These are phyloP conservation scores for Arabis hirsuta DNA, from an alignment of 345 rosid species.

Conservation along the genomic window DNA sequence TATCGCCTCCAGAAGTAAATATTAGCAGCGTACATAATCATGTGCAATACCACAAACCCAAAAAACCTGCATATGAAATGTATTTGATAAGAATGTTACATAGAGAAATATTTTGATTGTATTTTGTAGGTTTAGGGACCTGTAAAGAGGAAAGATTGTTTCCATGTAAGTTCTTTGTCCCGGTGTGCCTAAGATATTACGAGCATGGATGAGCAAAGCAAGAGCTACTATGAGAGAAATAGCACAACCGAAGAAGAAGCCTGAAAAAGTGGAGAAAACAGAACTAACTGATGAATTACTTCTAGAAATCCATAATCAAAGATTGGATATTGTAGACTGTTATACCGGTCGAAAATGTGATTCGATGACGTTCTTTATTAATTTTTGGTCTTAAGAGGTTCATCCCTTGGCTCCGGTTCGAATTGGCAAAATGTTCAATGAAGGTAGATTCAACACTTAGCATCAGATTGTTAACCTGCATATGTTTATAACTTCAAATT, in stretches of 20 bases:
- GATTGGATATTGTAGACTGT: not conserved
- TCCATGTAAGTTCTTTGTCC: conserved; percentile 64
- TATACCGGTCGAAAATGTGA: conserved; percentile 61
- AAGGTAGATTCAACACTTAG: conserved; percentile 58
- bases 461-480: conserved; percentile 53
- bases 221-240: conserved; percentile 64
- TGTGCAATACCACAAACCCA: conserved; percentile 65
- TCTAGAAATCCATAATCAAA: not conserved
- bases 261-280: conserved; percentile 42
- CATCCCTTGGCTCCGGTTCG: conserved; percentile 67
- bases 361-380: conserved; percentile 55
- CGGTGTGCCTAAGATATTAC: conserved; percentile 48
- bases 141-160: conserved; percentile 76
- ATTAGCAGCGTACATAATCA: conserved; percentile 60
- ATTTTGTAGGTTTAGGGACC: conserved; percentile 37
- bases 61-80: conserved; percentile 58
- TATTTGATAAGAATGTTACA: conserved; percentile 14
- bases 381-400: conserved; percentile 56
- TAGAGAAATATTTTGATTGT: not conserved
- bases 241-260: conserved; percentile 65
- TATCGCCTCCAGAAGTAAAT: conserved; percentile 74
- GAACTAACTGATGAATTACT: conserved; percentile 1
- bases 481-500: not conserved
- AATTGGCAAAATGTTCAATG: conserved; percentile 59
- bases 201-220: conserved; percentile 52